Conservation (phyloP, 2,329 filamentous ascomycete species). For the Beauveria australis region DNA sequence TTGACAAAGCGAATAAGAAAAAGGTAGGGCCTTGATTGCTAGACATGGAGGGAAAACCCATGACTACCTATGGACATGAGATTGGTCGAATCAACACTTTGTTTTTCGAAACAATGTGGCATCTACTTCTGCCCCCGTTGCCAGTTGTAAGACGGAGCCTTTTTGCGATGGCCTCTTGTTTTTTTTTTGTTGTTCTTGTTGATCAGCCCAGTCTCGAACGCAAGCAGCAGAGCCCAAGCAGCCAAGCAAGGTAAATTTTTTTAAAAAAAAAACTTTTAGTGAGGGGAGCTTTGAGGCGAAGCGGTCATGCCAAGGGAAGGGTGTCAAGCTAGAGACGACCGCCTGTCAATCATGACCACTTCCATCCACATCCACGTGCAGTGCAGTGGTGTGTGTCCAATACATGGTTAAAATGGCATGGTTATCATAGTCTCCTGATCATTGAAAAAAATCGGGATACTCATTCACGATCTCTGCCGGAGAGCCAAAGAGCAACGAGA, state of each 20-base stretch:
- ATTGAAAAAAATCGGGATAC: too few relatives aligned
- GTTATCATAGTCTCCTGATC: too few relatives aligned
- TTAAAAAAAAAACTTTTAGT: too few relatives aligned
- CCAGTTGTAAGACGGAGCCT: not conserved
- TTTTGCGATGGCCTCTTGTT: not conserved
- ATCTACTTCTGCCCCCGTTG: not conserved
- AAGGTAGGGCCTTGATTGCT: not conserved
- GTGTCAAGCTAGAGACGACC: not conserved
- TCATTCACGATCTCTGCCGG: too few relatives aligned
- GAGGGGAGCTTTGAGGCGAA: not conserved
- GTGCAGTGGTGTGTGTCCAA: too few relatives aligned
- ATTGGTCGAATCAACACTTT: not conserved
- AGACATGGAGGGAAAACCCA: not conserved
- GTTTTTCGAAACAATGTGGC: too few relatives aligned
- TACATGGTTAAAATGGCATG: too few relatives aligned
- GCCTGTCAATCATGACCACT: not conserved
- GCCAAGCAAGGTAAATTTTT: not conserved
- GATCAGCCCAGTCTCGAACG: slow-evolving; percentile 3
- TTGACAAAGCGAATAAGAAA: too few relatives aligned
- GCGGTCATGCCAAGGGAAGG: not conserved
- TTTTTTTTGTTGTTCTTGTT: not conserved
- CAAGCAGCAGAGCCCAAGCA: not conserved
- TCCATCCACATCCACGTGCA: not conserved
- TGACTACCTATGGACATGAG: too few relatives aligned
- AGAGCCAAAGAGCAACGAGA: too few relatives aligned